phyloP scores from a whole-genome alignment of 2,329 filamentous ascomycete genomes.

The Alternaria consortialis region DNA sequence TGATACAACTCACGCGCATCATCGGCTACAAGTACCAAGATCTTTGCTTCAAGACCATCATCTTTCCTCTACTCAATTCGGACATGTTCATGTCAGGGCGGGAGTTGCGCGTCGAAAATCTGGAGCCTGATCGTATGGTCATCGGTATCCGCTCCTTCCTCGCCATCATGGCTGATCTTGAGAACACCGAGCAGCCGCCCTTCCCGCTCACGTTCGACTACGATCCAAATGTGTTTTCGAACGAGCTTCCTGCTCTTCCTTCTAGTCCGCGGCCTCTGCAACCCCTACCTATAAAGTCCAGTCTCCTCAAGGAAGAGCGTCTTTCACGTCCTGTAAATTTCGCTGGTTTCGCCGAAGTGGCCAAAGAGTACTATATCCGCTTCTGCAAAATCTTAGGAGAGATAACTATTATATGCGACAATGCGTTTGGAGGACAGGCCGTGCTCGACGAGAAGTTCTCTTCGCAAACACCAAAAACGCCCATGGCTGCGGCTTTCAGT shows the following conservation, averaged over 20 bases:
- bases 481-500: conserved; percentile 92
- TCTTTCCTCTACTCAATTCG: conserved; percentile 95
- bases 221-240: conserved; percentile 55
- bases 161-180: conserved; percentile 89
- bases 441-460: conserved; percentile 95
- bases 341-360: conserved; percentile 73
- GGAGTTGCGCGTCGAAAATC: conserved; percentile 85
- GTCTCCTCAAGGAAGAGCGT: conserved; percentile 66
- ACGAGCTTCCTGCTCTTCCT: conserved; percentile 45
- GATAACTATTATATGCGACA: conserved; percentile 95
- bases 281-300: conserved; percentile 45
- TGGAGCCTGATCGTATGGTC: conserved; percentile 97
- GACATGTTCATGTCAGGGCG: conserved; percentile 82
- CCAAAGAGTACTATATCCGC: conserved; percentile 84
- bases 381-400: conserved; percentile 97
- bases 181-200: conserved; percentile 83
- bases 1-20: conserved; percentile 93
- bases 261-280: conserved; percentile 46
- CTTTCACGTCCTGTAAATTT: conserved; percentile 71
- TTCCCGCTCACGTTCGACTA: conserved; percentile 75
- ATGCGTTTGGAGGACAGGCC: conserved; percentile 95
- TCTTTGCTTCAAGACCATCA: conserved; percentile 87
- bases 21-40: conserved; percentile 95
- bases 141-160: conserved; percentile 95
- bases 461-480: conserved; percentile 87